Evolutionary conservation across 352 stramenopile species (phyloP).

Genomic region (Globisporangium echinulatum): DNA sequence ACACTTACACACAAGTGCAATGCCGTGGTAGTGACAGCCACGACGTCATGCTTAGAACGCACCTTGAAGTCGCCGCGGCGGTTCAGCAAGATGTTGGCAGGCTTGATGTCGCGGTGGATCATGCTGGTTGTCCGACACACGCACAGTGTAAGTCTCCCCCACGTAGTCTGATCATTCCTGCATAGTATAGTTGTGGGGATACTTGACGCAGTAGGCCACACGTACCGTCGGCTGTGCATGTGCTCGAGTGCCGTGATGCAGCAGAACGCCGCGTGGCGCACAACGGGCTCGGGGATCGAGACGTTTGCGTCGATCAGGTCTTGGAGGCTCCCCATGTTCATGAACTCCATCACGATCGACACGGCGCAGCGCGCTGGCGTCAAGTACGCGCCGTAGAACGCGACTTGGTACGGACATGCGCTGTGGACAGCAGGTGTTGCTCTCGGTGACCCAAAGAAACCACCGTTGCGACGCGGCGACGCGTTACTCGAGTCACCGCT

Average conservation of each 20-base stretch:
- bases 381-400: conserved; percentile 86
- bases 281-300: conserved; percentile 43
- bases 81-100: conserved; percentile 87
- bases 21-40: not conserved
- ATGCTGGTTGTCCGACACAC: conserved; percentile 24
- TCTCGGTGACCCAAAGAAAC: conserved; percentile 9
- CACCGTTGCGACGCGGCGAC: not conserved
- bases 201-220: no score
- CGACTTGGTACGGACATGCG: conserved; percentile 76
- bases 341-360: conserved; percentile 90
- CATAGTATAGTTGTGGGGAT: no score
- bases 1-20: not conserved
- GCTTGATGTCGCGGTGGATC: conserved; percentile 90
- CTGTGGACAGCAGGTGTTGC: not conserved
- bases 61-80: conserved; percentile 80
- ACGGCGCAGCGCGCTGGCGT: conserved; percentile 66
- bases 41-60: not conserved
- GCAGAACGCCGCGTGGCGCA: conserved; percentile 78
- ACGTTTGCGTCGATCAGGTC: conserved; percentile 49
- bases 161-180: no score
- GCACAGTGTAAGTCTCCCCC: not conserved
- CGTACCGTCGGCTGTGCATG: conserved; percentile 72
- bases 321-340: conserved; percentile 88
- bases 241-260: conserved; percentile 77
- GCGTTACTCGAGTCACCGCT: no score